Conservation (phyloP, 768 basidiomycete species). For the Suillus hirtellus region DNA sequence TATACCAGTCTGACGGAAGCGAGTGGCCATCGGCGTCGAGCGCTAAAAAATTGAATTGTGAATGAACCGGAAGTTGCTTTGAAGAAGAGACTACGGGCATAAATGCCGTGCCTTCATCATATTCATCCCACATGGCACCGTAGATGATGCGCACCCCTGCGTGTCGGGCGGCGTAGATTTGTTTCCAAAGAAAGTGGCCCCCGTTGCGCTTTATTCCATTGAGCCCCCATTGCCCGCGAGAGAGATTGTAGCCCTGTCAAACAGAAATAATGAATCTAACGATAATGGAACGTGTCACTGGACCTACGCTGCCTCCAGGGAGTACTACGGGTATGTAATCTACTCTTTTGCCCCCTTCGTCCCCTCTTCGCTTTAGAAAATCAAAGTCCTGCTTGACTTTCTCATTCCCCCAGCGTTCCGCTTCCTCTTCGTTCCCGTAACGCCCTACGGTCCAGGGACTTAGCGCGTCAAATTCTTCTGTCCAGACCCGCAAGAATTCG, state of each 20-base stretch:
- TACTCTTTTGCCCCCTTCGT: not conserved
- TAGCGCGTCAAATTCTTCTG: not conserved
- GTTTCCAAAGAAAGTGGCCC: not conserved
- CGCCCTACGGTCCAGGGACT: not conserved
- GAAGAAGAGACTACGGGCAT: not conserved
- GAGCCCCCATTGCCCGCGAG: not conserved
- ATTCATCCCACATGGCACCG: not conserved
- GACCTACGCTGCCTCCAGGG: constrained; percentile 1
- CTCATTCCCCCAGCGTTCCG: not conserved
- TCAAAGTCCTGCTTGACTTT: constrained; percentile 2
- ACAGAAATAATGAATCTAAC: not conserved
- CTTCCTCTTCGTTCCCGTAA: not conserved
- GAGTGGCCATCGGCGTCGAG: not conserved
- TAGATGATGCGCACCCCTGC: constrained; percentile 2
- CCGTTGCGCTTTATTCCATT: not conserved
- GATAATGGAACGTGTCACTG: not conserved
- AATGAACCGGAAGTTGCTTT: not conserved
- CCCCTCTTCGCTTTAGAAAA: not conserved
- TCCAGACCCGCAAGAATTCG: not conserved
- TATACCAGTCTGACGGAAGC: constrained; percentile 1
- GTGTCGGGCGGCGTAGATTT: not conserved
- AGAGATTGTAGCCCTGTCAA: not conserved
- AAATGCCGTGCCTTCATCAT: not conserved
- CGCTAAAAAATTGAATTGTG: not conserved
- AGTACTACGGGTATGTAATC: not conserved